phyloP scores from a whole-genome alignment of 2,329 filamentous ascomycete genomes.

The Aspergillus flavus region DNA sequence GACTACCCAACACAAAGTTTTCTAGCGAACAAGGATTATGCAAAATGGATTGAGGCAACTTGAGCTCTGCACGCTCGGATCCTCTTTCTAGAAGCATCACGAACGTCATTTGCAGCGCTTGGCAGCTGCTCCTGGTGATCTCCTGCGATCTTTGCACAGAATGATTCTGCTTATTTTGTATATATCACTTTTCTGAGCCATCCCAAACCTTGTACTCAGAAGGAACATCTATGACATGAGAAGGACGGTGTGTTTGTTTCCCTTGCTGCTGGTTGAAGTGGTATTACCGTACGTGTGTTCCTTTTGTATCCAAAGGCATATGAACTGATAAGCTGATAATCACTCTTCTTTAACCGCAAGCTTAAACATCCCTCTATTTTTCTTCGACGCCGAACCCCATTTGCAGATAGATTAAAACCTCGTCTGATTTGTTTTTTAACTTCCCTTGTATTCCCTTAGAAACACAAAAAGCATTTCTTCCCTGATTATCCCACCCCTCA shows the following conservation, averaged over 20 bases:
- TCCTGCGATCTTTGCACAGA: no score
- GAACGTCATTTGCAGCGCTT: conserved; percentile 1
- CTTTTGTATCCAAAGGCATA: background rate
- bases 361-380: background rate
- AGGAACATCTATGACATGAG: background rate
- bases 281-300: background rate
- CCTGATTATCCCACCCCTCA: background rate
- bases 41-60: background rate
- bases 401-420: background rate
- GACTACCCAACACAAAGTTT: background rate
- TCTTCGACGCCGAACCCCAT: background rate
- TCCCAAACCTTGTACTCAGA: background rate
- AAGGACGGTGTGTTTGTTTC: background rate
- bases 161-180: background rate
- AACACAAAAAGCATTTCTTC: background rate
- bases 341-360: background rate
- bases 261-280: background rate
- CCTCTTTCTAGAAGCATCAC: conserved; percentile 22
- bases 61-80: background rate
- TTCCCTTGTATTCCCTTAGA: background rate
- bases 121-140: background rate
- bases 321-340: background rate
- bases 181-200: background rate
- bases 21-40: conserved; percentile 2
- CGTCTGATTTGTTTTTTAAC: background rate